These are phyloP conservation scores for Tricholomella constricta DNA, from an alignment of 768 basidiomycete genomes.

Conservation along the genomic window DNA sequence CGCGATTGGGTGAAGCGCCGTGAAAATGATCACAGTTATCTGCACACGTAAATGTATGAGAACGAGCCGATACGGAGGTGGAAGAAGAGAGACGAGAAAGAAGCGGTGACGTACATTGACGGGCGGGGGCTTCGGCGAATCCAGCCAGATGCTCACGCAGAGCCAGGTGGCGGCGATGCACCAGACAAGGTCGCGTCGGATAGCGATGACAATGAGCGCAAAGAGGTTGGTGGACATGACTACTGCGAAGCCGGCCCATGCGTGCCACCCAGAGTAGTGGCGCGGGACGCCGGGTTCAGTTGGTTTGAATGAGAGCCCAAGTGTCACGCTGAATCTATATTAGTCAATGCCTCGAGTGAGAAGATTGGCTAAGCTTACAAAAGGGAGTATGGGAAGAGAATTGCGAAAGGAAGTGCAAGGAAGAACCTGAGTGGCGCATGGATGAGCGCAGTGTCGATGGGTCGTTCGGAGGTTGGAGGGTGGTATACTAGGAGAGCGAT, in stretches of 20 bases:
- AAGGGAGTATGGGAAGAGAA: constrained; percentile 60
- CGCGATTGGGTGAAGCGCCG: constrained; percentile 63
- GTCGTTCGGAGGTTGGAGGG: constrained; percentile 54
- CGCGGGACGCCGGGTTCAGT: constrained; percentile 42
- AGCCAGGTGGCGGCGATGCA: constrained; percentile 76
- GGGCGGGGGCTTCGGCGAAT: constrained; percentile 60
- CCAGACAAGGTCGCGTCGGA: constrained; percentile 73
- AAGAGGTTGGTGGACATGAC: constrained; percentile 64
- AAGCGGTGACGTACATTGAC: constrained; percentile 54
- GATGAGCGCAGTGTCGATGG: constrained; percentile 79
- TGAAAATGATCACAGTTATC: constrained; percentile 66
- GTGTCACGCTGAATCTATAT: constrained; percentile 52
- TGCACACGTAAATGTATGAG: constrained; percentile 23
- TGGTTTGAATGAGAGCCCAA: constrained; percentile 63
- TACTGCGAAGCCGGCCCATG: constrained; percentile 75
- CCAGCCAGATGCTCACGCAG: constrained; percentile 63
- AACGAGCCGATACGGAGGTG: background rate
- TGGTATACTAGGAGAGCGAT: constrained; percentile 76
- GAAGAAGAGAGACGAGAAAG: background rate
- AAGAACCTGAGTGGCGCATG: constrained; percentile 86
- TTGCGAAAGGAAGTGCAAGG: constrained; percentile 49
- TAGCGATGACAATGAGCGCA: constrained; percentile 54
- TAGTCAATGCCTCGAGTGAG: background rate
- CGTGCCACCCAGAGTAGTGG: constrained; percentile 56
- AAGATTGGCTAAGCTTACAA: constrained; percentile 44